Evolutionary conservation across 23 red algal genomes (phyloP).

Genomic region (Gracilaria gracilis): DNA sequence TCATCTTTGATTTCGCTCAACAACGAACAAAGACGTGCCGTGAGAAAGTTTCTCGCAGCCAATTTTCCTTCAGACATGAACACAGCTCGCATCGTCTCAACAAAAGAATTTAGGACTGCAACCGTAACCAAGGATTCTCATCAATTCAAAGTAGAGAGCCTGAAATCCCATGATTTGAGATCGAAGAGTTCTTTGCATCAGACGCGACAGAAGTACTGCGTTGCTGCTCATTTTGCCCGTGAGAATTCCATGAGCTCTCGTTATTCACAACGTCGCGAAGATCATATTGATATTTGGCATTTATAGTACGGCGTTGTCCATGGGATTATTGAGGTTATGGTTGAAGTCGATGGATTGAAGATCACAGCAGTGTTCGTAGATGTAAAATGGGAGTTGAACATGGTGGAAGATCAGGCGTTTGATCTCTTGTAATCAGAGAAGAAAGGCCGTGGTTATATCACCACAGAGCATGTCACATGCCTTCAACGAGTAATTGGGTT

Average conservation of each 20-base stretch:
- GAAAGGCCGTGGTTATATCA: background rate
- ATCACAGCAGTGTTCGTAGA: background rate
- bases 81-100: background rate
- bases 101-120: background rate
- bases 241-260: background rate
- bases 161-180: background rate
- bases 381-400: background rate
- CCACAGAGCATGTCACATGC: background rate
- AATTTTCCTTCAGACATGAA: background rate
- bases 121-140: background rate
- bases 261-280: background rate
- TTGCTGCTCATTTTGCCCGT: background rate
- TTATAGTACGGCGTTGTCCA: background rate
- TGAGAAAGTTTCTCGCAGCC: background rate
- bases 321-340: background rate
- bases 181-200: background rate
- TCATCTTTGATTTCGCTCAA: background rate
- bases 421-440: background rate
- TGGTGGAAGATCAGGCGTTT: background rate
- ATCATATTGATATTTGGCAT: background rate
- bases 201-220: background rate
- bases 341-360: background rate
- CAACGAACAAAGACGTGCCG: background rate
- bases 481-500: constrained; percentile 24
- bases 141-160: background rate